Evolutionary conservation across 805 yeast genomes (phyloP).

Genomic region (Suhomyces canberraensis): DNA sequence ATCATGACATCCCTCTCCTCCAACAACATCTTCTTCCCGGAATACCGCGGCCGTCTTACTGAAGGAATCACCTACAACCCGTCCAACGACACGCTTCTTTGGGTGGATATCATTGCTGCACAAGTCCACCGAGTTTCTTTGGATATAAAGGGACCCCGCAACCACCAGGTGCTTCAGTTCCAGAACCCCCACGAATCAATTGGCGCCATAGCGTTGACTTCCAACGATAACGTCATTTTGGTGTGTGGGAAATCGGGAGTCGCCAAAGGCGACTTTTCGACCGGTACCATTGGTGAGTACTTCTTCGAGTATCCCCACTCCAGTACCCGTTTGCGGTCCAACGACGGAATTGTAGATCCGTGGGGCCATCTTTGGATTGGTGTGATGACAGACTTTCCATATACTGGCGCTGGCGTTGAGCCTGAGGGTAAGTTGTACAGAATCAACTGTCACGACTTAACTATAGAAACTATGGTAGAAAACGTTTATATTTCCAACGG

Average conservation of each 20-base stretch:
- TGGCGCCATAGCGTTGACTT: slow-evolving; percentile 73
- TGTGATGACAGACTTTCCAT: slow-evolving; percentile 61
- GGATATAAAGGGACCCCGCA: slow-evolving; percentile 11
- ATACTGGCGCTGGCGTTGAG: slow-evolving; percentile 24
- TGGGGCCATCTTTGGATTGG: slow-evolving; percentile 80
- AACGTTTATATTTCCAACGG: slow-evolving; percentile 64
- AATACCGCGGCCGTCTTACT: slow-evolving; percentile 47
- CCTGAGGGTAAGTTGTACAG: slow-evolving; percentile 51
- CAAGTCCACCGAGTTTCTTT: slow-evolving; percentile 35
- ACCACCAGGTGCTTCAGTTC: slow-evolving; percentile 40
- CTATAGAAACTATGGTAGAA: slow-evolving; percentile 30
- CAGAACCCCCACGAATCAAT: slow-evolving; percentile 42
- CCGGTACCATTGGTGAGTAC: slow-evolving; percentile 31
- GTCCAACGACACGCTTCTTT: slow-evolving; percentile 49
- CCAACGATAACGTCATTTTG: slow-evolving; percentile 45
- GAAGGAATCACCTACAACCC: slow-evolving; percentile 69
- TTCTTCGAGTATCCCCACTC: slow-evolving; percentile 38
- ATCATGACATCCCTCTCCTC: slow-evolving; percentile 4
- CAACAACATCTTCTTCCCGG: slow-evolving; percentile 12
- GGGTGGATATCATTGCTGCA: slow-evolving; percentile 46
- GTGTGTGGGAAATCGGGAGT: slow-evolving; percentile 68
- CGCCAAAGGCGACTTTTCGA: slow-evolving; percentile 47
- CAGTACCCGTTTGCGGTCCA: slow-evolving; percentile 44
- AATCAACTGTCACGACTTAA: slow-evolving; percentile 28
- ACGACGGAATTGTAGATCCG: slow-evolving; percentile 81